Conservation (phyloP, 148 eudicot species). For the Dysphania ambrosioides region DNA sequence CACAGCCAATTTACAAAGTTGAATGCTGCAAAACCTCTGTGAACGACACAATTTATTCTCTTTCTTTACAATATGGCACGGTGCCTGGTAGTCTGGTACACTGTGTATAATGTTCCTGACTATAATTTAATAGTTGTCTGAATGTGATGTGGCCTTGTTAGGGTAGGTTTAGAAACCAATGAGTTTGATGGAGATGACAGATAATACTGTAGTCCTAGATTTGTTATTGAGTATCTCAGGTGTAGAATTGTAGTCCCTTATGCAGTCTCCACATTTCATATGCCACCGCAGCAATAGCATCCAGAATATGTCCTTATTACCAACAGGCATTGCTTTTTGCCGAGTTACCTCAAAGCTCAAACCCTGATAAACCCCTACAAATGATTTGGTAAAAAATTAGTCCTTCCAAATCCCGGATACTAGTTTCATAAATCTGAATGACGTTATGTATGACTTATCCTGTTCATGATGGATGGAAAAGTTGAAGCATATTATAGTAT, state of each 20-base stretch:
- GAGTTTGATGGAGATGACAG: neutral
- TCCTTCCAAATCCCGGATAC: neutral
- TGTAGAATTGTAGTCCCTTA: neutral
- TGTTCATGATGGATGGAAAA: neutral
- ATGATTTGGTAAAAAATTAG: neutral
- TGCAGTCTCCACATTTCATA: neutral
- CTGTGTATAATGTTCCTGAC: too few species aligned
- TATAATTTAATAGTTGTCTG: too few species aligned
- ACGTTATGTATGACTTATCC: neutral
- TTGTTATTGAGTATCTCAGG: neutral
- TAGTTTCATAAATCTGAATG: neutral
- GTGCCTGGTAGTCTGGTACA: neutral
- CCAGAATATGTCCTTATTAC: neutral
- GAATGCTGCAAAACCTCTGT: neutral
- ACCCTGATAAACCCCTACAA: neutral
- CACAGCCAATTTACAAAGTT: neutral
- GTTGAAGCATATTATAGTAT: neutral
- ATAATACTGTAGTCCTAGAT: neutral
- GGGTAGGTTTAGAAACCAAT: neutral
- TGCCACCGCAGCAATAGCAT: neutral
- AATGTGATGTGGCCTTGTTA: neutral
- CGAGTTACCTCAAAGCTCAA: neutral
- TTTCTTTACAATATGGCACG: neutral
- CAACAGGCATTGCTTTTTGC: neutral
- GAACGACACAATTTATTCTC: too few species aligned